Conservation (phyloP, 1,284 basidiomycete genomes). For the Sporisorium exsertum region DNA sequence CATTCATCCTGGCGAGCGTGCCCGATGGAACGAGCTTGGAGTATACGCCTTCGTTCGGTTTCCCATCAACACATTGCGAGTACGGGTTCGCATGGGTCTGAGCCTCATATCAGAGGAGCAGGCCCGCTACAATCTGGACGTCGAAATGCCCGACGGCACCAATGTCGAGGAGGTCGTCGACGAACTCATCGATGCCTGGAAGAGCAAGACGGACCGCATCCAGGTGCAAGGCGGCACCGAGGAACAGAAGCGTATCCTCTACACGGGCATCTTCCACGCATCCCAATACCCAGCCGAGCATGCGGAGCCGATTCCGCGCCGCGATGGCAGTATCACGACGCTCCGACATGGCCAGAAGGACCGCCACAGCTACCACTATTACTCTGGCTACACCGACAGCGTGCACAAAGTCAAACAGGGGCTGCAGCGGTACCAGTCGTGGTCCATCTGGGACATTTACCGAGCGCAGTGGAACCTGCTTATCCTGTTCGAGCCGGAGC, state of each 20-base stretch:
- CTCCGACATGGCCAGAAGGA: constrained; percentile 15
- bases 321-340: constrained; percentile 34
- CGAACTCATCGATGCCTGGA: constrained; percentile 77
- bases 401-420: constrained; percentile 74
- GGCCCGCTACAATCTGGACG: constrained; percentile 78
- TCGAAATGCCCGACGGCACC: constrained; percentile 70
- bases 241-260: constrained; percentile 75
- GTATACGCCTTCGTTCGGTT: constrained; percentile 77
- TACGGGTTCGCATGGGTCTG: constrained; percentile 79
- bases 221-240: constrained; percentile 74
- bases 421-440: constrained; percentile 78
- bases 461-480: constrained; percentile 83
- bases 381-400: constrained; percentile 79
- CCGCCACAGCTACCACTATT: constrained; percentile 72
- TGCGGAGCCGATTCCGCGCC: constrained; percentile 72
- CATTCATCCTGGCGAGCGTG: constrained; percentile 48
- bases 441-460: constrained; percentile 87
- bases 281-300: constrained; percentile 83
- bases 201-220: constrained; percentile 78
- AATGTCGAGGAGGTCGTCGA: constrained; percentile 76
- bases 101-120: constrained; percentile 83
- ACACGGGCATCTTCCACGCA: constrained; percentile 55
- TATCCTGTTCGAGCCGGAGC: constrained; percentile 80
- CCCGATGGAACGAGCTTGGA: constrained; percentile 70
- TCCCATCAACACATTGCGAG: constrained; percentile 66